These are phyloP conservation scores for Spiromastix sp. DNA, from an alignment of 2,329 filamentous ascomycete species.

Conservation along the genomic window DNA sequence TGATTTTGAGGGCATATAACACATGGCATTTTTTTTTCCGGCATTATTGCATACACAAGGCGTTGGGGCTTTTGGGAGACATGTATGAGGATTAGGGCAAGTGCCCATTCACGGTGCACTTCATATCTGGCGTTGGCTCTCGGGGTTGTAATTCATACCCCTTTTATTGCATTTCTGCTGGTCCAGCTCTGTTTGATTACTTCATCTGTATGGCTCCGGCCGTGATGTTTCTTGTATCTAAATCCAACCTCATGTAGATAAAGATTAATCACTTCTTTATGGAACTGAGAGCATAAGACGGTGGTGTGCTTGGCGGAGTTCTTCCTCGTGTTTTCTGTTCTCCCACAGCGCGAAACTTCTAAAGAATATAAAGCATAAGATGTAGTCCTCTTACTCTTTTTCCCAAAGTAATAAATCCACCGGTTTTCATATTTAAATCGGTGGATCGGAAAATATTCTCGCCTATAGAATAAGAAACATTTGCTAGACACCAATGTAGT, in stretches of 20 bases:
- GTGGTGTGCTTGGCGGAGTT: no score
- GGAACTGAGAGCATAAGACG: not conserved
- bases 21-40: not conserved
- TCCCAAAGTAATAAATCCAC: not conserved
- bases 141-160: no score
- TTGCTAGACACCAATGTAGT: not conserved
- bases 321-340: no score
- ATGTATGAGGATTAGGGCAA: no score
- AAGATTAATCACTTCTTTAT: not conserved
- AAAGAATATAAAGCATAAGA: not conserved
- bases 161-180: no score
- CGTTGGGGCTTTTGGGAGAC: no score
- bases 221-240: not conserved
- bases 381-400: not conserved
- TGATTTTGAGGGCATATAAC: not conserved
- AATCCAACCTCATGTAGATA: not conserved
- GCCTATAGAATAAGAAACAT: not conserved
- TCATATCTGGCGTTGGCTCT: not conserved
- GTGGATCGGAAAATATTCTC: no score
- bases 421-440: no score
- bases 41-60: not conserved
- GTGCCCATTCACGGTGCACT: not conserved
- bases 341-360: no score
- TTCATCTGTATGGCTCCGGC: not conserved
- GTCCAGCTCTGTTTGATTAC: no score